These are phyloP conservation scores for Capronia epimyces DNA, from an alignment of 2,329 filamentous ascomycete genomes.

Conservation along the genomic window DNA sequence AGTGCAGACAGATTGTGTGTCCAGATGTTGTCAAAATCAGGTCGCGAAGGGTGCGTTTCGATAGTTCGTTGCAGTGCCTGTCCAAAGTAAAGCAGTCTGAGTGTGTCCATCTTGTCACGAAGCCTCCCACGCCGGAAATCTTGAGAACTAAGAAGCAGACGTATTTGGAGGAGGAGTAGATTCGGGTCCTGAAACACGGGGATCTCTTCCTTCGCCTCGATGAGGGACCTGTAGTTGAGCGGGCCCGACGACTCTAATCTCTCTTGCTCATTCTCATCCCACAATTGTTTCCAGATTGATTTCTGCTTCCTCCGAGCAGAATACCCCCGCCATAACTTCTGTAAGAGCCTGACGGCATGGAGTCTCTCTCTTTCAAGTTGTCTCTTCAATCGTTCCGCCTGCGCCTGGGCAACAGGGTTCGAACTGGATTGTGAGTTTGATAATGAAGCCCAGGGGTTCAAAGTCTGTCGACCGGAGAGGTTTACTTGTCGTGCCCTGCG, in stretches of 20 bases:
- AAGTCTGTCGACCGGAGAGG: slow-evolving; percentile 70
- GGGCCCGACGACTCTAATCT: slow-evolving; percentile 7
- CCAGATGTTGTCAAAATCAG: slow-evolving; percentile 12
- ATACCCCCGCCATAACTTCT: slow-evolving; percentile 78
- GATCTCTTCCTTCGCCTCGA: slow-evolving; percentile 31
- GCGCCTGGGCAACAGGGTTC: slow-evolving; percentile 74
- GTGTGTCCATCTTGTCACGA: slow-evolving; percentile 37
- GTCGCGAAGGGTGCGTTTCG: background rate
- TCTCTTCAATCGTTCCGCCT: slow-evolving; percentile 74
- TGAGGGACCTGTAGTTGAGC: slow-evolving; percentile 23
- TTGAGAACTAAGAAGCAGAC: slow-evolving; percentile 61
- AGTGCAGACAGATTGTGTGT: slow-evolving; percentile 8
- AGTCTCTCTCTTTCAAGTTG: slow-evolving; percentile 74
- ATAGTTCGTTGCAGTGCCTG: slow-evolving; percentile 33
- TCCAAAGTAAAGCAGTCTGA: slow-evolving; percentile 43
- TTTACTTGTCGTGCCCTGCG: slow-evolving; percentile 87
- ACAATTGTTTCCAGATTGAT: slow-evolving; percentile 53
- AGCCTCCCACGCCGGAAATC: slow-evolving; percentile 32
- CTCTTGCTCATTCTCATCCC: slow-evolving; percentile 55
- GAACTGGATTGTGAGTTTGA: slow-evolving; percentile 33
- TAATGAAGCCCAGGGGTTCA: slow-evolving; percentile 66
- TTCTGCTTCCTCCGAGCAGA: slow-evolving; percentile 55
- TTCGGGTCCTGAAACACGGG: slow-evolving; percentile 34
- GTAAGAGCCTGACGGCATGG: slow-evolving; percentile 67
- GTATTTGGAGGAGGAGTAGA: slow-evolving; percentile 50